Conservation (phyloP, 1,284 basidiomycete genomes). For the Ceratobasidium sp. region DNA sequence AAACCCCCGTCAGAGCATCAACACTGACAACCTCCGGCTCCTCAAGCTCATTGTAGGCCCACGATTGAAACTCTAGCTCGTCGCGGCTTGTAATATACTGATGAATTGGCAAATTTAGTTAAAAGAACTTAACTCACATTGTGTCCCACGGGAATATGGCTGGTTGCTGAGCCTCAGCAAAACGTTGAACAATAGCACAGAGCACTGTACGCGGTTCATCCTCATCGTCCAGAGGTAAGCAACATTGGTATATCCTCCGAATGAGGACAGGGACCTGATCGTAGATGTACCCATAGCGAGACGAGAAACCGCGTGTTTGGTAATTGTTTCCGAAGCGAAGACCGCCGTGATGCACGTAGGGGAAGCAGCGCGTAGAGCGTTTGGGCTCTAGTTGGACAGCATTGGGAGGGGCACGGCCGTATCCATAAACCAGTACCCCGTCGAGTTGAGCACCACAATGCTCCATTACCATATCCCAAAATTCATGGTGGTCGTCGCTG, state of each 20-base stretch:
- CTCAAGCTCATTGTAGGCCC: too few species aligned
- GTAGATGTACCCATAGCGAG: conserved; percentile 1
- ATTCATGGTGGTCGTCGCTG: neutral
- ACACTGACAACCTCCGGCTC: too few species aligned
- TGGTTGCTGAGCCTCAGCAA: neutral
- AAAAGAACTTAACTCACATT: neutral
- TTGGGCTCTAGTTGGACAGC: neutral
- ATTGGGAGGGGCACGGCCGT: neutral
- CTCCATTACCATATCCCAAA: neutral
- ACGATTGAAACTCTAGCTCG: too few species aligned
- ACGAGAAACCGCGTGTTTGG: neutral
- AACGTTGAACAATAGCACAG: neutral
- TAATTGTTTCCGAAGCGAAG: neutral
- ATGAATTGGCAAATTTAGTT: too few species aligned
- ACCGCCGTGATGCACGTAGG: neutral
- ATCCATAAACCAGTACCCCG: neutral
- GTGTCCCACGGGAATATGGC: neutral
- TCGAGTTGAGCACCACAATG: neutral
- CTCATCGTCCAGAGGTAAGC: neutral
- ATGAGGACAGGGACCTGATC: neutral
- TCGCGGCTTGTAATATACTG: too few species aligned
- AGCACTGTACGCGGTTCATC: neutral
- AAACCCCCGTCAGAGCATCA: too few species aligned
- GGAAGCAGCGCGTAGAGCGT: neutral
- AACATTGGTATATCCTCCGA: neutral